phyloP scores from a whole-genome alignment of 768 basidiomycete genomes.

The Rossbeevera mucosa region DNA sequence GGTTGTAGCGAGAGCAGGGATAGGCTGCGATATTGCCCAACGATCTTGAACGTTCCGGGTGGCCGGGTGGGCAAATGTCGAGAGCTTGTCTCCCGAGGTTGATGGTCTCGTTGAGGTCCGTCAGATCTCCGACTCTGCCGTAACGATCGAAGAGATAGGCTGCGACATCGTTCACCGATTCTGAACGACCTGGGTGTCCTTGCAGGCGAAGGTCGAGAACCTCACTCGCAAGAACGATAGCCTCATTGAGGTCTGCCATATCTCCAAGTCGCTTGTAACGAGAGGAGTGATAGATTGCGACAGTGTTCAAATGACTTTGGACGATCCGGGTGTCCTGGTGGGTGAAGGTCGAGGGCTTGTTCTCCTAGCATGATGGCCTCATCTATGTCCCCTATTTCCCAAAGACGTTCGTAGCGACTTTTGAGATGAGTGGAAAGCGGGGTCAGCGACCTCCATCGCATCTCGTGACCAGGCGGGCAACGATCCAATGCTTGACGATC shows the following conservation, averaged over 20 bases:
- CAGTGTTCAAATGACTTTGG: too few species aligned
- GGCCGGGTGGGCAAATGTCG: too few species aligned
- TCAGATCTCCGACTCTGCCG: too few species aligned
- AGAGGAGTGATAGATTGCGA: too few species aligned
- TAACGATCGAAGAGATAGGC: neutral
- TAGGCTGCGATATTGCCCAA: too few species aligned
- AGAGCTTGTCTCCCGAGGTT: too few species aligned
- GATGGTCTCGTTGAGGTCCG: too few species aligned
- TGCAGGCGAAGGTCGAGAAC: neutral
- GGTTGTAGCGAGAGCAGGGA: too few species aligned
- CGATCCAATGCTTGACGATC: neutral
- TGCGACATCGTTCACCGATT: neutral
- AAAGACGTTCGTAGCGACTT: neutral
- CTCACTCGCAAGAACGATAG: neutral
- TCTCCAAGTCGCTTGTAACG: neutral
- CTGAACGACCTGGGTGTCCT: neutral
- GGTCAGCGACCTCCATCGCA: neutral
- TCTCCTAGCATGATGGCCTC: too few species aligned
- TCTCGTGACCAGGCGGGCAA: neutral
- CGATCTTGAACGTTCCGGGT: too few species aligned
- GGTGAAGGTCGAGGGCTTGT: too few species aligned
- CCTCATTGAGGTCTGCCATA: neutral
- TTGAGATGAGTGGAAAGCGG: neutral
- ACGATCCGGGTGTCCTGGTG: too few species aligned
- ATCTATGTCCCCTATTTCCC: neutral